These are phyloP conservation scores for Apiospora sp. DNA, from an alignment of 2,329 filamentous ascomycete species.

Conservation along the genomic window DNA sequence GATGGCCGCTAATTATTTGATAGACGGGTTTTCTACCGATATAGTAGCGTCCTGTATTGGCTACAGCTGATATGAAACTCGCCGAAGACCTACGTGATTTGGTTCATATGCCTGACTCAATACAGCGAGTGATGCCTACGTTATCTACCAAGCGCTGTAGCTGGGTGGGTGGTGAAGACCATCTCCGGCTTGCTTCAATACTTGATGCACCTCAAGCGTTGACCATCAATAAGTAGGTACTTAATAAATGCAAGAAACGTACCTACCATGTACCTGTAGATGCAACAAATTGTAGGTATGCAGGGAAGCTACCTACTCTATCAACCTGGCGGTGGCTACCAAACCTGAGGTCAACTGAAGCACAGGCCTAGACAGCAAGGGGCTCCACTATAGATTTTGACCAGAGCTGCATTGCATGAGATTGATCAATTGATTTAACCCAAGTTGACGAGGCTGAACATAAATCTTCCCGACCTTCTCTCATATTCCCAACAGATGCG, in stretches of 20 bases:
- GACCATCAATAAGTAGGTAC: too few relatives aligned
- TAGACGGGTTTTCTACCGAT: not conserved
- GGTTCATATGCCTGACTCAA: not conserved
- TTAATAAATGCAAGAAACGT: too few relatives aligned
- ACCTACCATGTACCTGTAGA: too few relatives aligned
- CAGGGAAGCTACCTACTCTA: too few relatives aligned
- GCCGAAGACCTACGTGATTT: not conserved
- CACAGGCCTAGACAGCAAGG: not conserved
- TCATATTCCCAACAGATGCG: conserved; percentile 24
- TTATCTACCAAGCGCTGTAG: too few relatives aligned
- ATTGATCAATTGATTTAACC: conserved; percentile 7
- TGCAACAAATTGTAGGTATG: too few relatives aligned
- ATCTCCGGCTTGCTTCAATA: too few relatives aligned
- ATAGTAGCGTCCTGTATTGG: not conserved
- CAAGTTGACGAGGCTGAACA: conserved; percentile 14
- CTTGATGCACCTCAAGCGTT: too few relatives aligned
- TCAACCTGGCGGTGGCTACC: too few relatives aligned
- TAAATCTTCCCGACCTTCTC: conserved; percentile 2
- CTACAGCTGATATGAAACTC: not conserved
- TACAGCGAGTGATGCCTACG: too few relatives aligned
- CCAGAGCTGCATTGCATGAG: conserved; percentile 4
- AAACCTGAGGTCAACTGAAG: not conserved
- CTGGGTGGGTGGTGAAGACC: too few relatives aligned
- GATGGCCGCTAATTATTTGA: not conserved
- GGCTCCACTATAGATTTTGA: conserved; percentile 1